Conservation (phyloP, 2,329 filamentous ascomycete genomes). For the Aureobasidium namibiae region DNA sequence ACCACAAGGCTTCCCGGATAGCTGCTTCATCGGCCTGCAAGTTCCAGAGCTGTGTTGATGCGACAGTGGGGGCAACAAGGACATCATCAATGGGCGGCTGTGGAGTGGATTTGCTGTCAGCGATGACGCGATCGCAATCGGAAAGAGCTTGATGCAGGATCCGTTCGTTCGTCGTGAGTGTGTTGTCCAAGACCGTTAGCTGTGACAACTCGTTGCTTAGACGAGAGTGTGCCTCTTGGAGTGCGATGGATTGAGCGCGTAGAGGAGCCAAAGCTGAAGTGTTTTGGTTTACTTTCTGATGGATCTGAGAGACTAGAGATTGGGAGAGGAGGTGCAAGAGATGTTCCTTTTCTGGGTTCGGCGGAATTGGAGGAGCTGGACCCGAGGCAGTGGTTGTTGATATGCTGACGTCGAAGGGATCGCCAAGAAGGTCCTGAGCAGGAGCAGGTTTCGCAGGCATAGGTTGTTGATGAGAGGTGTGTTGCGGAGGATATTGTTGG, state of each 20-base stretch:
- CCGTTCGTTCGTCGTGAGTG: slow-evolving; percentile 67
- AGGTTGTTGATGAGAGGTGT: slow-evolving; percentile 20
- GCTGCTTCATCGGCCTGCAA: slow-evolving; percentile 83
- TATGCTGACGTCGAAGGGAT: slow-evolving; percentile 52
- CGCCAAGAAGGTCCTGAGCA: slow-evolving; percentile 51
- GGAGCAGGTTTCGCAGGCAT: slow-evolving; percentile 28
- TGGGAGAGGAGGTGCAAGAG: slow-evolving; percentile 68
- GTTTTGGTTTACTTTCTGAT: slow-evolving; percentile 62
- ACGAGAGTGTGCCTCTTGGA: slow-evolving; percentile 59
- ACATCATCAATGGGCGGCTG: slow-evolving; percentile 80
- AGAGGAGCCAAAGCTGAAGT: slow-evolving; percentile 66
- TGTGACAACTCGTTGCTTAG: slow-evolving; percentile 67
- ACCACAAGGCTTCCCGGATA: slow-evolving; percentile 78
- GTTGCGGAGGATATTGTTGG: slow-evolving; percentile 14
- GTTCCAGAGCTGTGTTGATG: slow-evolving; percentile 85
- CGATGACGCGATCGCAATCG: slow-evolving; percentile 71
- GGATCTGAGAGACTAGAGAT: slow-evolving; percentile 60
- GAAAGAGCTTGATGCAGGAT: slow-evolving; percentile 70
- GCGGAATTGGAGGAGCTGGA: slow-evolving; percentile 77
- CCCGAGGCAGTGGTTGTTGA: slow-evolving; percentile 43
- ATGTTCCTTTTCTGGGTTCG: slow-evolving; percentile 91
- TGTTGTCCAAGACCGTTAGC: slow-evolving; percentile 60
- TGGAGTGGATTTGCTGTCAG: slow-evolving; percentile 58
- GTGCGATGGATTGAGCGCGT: slow-evolving; percentile 68
- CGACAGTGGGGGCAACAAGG: slow-evolving; percentile 85